Base-by-base conservation (phyloP, 257 asterid species). In the Vinca minor region DNA sequence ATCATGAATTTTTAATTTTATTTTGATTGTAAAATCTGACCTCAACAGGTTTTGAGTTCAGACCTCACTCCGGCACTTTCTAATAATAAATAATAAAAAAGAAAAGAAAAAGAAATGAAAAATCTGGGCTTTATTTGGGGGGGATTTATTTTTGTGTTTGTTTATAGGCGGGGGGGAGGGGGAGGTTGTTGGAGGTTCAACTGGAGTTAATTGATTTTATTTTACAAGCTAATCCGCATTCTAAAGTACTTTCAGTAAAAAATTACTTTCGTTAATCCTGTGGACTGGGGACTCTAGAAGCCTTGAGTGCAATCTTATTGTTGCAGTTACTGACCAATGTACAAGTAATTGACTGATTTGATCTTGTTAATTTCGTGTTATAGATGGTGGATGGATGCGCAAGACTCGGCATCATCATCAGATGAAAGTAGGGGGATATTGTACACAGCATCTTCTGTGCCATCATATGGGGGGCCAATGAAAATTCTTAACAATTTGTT, bases 371-470 rank as follows among this genome's bases (percentile, higher is more conserved):
- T 55, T 39, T 55, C 52, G 58, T 64, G 64, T 68, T 71, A 53
- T 73, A 92, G 97, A 79, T 92, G 98, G 98, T 92, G 98, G 96
- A 87, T 81, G 85, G 97, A 89, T 77, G 96, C 96, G 23, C 97
- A 78, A 69, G 89, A 83, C 56, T 65, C 55, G 21, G 42, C 93
- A 55, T 70, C 78, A n/a, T 75, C 74, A 25, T 35, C 78, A 6
- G 86, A 77, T 75, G 77, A 69, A 58, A 84, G 76, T 77, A 74
- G 35, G 54, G 95, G 87, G 71, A 77, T 84, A 53, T 87, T 86
- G 17, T 92, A 80, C 70, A 75, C 86, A 0, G 94, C 90, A 28
- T 78, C 94, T 54, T 79, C 89, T 55, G 67, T 85, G 52, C 49
- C 87, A 28, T 82, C 86, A 28, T 81, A 78, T 71, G 97, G 91